Conservation (phyloP, 352 stramenopile genomes). For the Globisporangium solare region DNA sequence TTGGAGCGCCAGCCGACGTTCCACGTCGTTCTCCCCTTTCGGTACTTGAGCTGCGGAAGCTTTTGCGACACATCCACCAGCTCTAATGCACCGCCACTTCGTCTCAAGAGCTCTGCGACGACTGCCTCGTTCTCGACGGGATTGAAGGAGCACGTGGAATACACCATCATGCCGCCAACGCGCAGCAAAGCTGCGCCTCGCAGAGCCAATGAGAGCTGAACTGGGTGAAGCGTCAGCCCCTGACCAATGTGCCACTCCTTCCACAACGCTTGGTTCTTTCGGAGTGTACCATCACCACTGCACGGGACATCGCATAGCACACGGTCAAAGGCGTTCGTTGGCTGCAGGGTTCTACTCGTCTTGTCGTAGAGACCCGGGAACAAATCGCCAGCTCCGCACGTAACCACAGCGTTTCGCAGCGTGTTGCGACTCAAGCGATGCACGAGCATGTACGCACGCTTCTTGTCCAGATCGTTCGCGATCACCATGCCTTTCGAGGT, state of each 20-base stretch:
- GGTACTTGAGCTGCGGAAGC: conserved; percentile 50
- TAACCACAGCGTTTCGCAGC: conserved; percentile 88
- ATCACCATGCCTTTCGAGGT: conserved; percentile 82
- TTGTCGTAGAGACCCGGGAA: conserved; percentile 90
- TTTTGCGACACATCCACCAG: conserved; percentile 81
- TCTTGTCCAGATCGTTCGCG: conserved; percentile 96
- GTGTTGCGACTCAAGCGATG: conserved; percentile 89
- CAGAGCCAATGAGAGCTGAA: conserved; percentile 92
- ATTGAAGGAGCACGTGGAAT: conserved; percentile 98
- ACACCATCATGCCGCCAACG: conserved; percentile 91
- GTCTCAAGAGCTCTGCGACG: conserved; percentile 92
- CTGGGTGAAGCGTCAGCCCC: conserved; percentile 88
- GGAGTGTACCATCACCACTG: conserved; percentile 96
- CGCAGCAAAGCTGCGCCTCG: conserved; percentile 89
- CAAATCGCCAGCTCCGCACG: conserved; percentile 87
- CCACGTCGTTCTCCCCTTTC: conserved; percentile 55
- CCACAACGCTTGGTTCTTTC: conserved; percentile 96
- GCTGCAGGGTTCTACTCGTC: conserved; percentile 21
- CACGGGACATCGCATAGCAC: conserved; percentile 98
- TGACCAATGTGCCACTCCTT: conserved; percentile 92
- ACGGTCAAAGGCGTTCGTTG: conserved; percentile 95
- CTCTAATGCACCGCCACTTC: conserved; percentile 80
- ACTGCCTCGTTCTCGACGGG: conserved; percentile 98
- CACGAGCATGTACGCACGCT: conserved; percentile 97
- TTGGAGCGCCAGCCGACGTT: conserved; percentile 84